Evolutionary conservation across 2,329 filamentous ascomycete genomes (phyloP), one percentile per base, ranked within the genome.

Genomic region (Uncinocarpus reesii): DNA sequence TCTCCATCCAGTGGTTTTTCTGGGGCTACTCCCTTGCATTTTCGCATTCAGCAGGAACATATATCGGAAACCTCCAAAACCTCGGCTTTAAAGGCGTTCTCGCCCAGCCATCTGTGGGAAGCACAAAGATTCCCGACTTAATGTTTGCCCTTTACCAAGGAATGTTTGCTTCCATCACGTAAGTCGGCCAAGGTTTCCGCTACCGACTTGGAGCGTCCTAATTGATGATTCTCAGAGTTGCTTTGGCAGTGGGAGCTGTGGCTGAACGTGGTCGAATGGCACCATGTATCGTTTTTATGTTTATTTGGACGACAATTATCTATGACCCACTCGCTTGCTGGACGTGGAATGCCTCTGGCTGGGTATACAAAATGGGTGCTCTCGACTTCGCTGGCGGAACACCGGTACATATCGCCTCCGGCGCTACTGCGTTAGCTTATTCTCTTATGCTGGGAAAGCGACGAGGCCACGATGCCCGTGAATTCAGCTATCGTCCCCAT

Each of bases 281-380:
- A 4, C 87, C 88, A 10, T 88, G 84, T 63, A 79, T 94, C 56
- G 74, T 94, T 60, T 94, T 94, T 74, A 92, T 93, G 82, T 90
- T 95, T 61, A 71, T 94, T 64, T 95, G 88, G 88, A 77, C 83
- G 1, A 95, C 88, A 4, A 62, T 94, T 51, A 84, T 95, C 62
- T 95, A 95, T 67, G 87, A 95, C 59, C 84, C 87, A 1, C 88
- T 95, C 62, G 88, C 88, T 38, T 94, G 87, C 75, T 95, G 88
- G 88, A 93, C 86, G 7, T 95, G 88, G 88, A 94, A 94, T 63
- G 67, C 84, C 0, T 71, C 72, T 26, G 88, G 88, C 18, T 95
- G 88, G 88, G 80, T 82, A 10, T 84, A 77, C 66, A 74, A 78
- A 55, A 77, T 93, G 69, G 87, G 87, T 40, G 86, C 84, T 23